These are phyloP conservation scores for Aureococcus anophagefferens DNA, from an alignment of 108 stramenopile species.

Conservation along the genomic window DNA sequence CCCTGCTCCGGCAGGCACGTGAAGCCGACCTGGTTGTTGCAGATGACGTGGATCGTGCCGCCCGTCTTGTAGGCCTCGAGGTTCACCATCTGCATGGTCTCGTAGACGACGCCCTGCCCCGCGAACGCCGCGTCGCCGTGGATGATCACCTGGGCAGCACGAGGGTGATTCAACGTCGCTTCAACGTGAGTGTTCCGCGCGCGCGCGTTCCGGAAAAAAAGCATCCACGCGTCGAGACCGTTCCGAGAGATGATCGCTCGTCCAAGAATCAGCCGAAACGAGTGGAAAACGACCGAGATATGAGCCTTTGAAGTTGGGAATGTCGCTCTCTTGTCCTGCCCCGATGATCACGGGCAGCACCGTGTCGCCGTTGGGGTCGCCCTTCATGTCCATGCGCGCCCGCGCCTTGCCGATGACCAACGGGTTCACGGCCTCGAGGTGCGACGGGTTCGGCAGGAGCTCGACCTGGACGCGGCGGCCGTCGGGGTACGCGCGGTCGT, in stretches of 20 bases:
- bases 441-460: slow-evolving; percentile 94
- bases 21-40: slow-evolving; percentile 97
- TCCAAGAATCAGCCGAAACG: too few species aligned
- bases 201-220: too few species aligned
- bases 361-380: slow-evolving; percentile 17
- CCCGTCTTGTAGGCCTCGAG: slow-evolving; percentile 81
- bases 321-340: too few species aligned
- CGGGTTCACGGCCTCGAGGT: slow-evolving; percentile 95
- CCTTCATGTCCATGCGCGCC: slow-evolving; percentile 33
- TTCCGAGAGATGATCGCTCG: too few species aligned
- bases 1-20: slow-evolving; percentile 90
- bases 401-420: slow-evolving; percentile 90
- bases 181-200: too few species aligned
- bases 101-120: slow-evolving; percentile 97
- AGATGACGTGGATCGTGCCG: slow-evolving; percentile 98
- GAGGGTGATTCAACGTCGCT: too few species aligned
- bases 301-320: too few species aligned
- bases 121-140: slow-evolving; percentile 99
- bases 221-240: too few species aligned
- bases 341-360: slow-evolving; percentile 85
- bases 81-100: slow-evolving; percentile 88
- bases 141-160: too few species aligned
- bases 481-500: slow-evolving; percentile 95
- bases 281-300: too few species aligned
- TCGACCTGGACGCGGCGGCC: slow-evolving; percentile 82